Evolutionary conservation across 345 rosid genomes (phyloP).

Genomic region (Melastoma malabathricum): DNA sequence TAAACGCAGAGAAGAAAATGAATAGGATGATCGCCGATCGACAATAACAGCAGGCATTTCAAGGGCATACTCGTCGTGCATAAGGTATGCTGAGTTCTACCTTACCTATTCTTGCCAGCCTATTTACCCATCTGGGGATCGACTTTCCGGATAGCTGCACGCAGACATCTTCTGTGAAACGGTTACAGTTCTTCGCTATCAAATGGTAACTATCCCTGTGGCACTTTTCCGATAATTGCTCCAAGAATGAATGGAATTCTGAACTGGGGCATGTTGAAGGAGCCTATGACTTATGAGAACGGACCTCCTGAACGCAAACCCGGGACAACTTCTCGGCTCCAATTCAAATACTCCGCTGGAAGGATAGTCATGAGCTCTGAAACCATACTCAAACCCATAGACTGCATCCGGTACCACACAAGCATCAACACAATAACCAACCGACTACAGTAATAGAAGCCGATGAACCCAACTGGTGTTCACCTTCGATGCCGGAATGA

Average conservation of each 20-base stretch:
- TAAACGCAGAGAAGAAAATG: not conserved
- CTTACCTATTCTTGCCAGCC: slow-evolving; percentile 81
- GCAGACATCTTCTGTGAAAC: slow-evolving; percentile 77
- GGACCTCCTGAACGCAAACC: slow-evolving; percentile 80
- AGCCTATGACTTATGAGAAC: slow-evolving; percentile 70
- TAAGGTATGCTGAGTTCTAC: not conserved
- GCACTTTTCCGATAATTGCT: slow-evolving; percentile 53
- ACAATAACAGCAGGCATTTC: slow-evolving; percentile 4
- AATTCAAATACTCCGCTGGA: slow-evolving; percentile 86
- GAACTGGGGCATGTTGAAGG: slow-evolving; percentile 47
- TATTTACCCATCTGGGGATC: slow-evolving; percentile 93
- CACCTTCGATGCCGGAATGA: slow-evolving; percentile 96
- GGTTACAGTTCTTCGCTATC: slow-evolving; percentile 97
- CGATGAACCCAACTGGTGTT: not conserved
- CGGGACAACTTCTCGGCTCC: slow-evolving; percentile 87
- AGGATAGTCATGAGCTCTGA: slow-evolving; percentile 84
- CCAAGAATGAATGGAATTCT: slow-evolving; percentile 74
- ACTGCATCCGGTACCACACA: slow-evolving; percentile 18
- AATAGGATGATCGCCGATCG: not conserved
- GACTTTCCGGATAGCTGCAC: slow-evolving; percentile 60
- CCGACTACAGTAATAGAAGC: not conserved
- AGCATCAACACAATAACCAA: not conserved
- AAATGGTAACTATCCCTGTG: slow-evolving; percentile 87
- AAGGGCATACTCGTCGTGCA: not conserved
- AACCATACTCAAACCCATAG: slow-evolving; percentile 76